Percentiles rank a stretch among this genome's conserved stretches.
phyloP scores from a whole-genome alignment of 495 filamentous ascomycete genomes.

The Aspergillus diversus region DNA sequence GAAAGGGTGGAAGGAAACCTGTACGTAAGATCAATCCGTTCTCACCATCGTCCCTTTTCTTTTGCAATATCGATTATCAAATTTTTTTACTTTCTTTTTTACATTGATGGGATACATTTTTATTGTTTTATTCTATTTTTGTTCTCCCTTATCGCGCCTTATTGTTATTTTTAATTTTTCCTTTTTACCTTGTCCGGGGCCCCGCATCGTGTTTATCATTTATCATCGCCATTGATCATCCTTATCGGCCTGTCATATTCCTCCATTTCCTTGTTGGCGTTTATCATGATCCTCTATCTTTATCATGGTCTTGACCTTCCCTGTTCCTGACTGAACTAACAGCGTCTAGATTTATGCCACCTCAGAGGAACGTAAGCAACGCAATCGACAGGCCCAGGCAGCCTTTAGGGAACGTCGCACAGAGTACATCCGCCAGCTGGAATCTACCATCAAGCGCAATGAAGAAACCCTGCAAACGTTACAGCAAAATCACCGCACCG shows the following conservation, averaged over 20 bases:
- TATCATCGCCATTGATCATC: slow-evolving; percentile 29
- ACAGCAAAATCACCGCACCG: slow-evolving; percentile 91
- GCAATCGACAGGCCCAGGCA: slow-evolving; percentile 95
- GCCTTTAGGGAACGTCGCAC: slow-evolving; percentile 96
- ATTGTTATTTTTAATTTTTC: slow-evolving; percentile 11
- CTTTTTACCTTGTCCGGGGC: slow-evolving; percentile 26
- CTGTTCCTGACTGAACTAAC: slow-evolving; percentile 25
- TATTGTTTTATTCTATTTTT: slow-evolving; percentile 21
- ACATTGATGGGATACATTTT: slow-evolving; percentile 19
- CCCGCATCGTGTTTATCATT: slow-evolving; percentile 33
- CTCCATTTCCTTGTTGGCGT: slow-evolving; percentile 14
- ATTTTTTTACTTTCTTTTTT: slow-evolving; percentile 15
- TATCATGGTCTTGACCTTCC: slow-evolving; percentile 36
- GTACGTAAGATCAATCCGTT: slow-evolving; percentile 60
- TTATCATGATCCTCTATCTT: slow-evolving; percentile 19
- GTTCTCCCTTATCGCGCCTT: slow-evolving; percentile 27
- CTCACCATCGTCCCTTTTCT: slow-evolving; percentile 1
- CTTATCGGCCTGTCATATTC: slow-evolving; percentile 24
- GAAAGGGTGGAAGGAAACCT: slow-evolving; percentile 96
- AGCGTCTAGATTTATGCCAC: slow-evolving; percentile 86
- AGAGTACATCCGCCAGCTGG: slow-evolving; percentile 98
- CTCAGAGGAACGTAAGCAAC: slow-evolving; percentile 96
- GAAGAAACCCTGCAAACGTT: slow-evolving; percentile 89
- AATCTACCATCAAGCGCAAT: slow-evolving; percentile 96
- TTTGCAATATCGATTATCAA: not conserved